Percentiles rank a stretch among this genome's conserved stretches.
Evolutionary conservation across 2,329 filamentous ascomycete genomes (phyloP).

Genomic region (Stenocarpella maydis): DNA sequence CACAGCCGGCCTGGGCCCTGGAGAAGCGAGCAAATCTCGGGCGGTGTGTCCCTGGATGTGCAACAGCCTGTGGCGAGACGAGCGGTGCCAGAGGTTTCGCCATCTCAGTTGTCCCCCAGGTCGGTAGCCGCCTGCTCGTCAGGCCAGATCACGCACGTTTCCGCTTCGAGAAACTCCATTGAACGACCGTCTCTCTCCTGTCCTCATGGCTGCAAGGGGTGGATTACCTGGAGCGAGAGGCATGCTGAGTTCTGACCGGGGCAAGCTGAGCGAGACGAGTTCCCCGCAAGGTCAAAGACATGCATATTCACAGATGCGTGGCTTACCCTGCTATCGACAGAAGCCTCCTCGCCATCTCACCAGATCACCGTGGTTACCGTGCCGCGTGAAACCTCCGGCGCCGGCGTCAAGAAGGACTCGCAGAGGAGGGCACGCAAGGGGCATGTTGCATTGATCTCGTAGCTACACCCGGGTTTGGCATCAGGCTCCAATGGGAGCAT

Average conservation of each 20-base stretch:
- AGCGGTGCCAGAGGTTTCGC: constrained; percentile 22
- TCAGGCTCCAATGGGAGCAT: constrained; percentile 6
- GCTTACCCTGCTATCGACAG: not conserved
- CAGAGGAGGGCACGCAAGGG: not conserved
- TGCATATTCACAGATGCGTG: not conserved
- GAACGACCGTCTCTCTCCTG: no score
- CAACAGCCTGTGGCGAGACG: constrained; percentile 1
- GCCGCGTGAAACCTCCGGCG: not conserved
- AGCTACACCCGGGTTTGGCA: not conserved
- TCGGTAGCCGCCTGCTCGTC: constrained; percentile 20
- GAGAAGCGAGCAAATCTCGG: constrained; percentile 17
- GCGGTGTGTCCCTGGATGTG: constrained; percentile 28
- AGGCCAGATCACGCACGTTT: constrained; percentile 28
- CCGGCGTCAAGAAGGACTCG: not conserved
- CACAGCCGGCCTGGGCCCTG: constrained; percentile 3
- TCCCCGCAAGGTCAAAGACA: not conserved
- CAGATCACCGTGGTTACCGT: not conserved
- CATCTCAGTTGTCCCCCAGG: constrained; percentile 12
- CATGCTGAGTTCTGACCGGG: not conserved
- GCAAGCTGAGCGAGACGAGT: not conserved
- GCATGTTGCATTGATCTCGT: not conserved
- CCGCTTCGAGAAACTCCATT: constrained; percentile 21
- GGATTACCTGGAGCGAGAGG: no score
- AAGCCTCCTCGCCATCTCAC: not conserved
- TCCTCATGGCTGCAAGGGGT: not conserved